These are phyloP conservation scores for Phytophthora constricta DNA, from an alignment of 352 stramenopile species.

Conservation along the genomic window DNA sequence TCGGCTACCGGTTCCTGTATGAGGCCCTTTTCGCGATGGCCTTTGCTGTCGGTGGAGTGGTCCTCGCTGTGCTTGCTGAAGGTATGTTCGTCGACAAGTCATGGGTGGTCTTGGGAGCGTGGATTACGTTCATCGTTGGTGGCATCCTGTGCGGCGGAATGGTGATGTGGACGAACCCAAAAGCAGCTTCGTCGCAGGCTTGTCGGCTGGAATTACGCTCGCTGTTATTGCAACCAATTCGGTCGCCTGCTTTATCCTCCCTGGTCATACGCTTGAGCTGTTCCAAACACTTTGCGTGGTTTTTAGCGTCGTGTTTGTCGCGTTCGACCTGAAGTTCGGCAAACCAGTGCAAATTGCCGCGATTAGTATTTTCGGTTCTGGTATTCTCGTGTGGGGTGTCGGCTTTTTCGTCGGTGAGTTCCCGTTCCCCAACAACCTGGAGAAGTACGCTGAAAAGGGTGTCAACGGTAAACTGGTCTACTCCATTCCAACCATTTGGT, in stretches of 20 bases:
- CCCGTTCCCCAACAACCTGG: slow-evolving; percentile 40
- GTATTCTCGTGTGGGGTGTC: slow-evolving; percentile 41
- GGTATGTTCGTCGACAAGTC: slow-evolving; percentile 39
- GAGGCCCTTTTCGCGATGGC: slow-evolving; percentile 40
- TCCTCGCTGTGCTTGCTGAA: slow-evolving; percentile 36
- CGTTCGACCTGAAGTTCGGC: slow-evolving; percentile 38
- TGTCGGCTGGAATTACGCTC: slow-evolving; percentile 39
- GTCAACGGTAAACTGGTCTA: slow-evolving; percentile 35
- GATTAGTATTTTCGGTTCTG: slow-evolving; percentile 42
- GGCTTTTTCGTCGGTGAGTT: slow-evolving; percentile 53
- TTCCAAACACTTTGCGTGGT: slow-evolving; percentile 40
- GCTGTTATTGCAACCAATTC: slow-evolving; percentile 42
- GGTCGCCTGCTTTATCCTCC: slow-evolving; percentile 37
- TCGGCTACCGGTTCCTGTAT: slow-evolving; percentile 45
- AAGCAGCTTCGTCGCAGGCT: slow-evolving; percentile 41
- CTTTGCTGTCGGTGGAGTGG: slow-evolving; percentile 36
- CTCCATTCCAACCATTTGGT: slow-evolving; percentile 44
- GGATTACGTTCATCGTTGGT: slow-evolving; percentile 44
- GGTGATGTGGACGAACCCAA: slow-evolving; percentile 42
- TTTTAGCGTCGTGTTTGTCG: slow-evolving; percentile 36
- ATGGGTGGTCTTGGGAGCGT: slow-evolving; percentile 33
- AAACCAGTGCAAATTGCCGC: slow-evolving; percentile 41
- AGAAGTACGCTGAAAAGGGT: slow-evolving; percentile 31
- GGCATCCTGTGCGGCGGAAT: slow-evolving; percentile 37
- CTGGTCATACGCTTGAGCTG: slow-evolving; percentile 34